Evolutionary conservation across 805 yeast genomes (phyloP), one percentile per base, ranked within the genome.

Genomic region (Ogataea angusta): DNA sequence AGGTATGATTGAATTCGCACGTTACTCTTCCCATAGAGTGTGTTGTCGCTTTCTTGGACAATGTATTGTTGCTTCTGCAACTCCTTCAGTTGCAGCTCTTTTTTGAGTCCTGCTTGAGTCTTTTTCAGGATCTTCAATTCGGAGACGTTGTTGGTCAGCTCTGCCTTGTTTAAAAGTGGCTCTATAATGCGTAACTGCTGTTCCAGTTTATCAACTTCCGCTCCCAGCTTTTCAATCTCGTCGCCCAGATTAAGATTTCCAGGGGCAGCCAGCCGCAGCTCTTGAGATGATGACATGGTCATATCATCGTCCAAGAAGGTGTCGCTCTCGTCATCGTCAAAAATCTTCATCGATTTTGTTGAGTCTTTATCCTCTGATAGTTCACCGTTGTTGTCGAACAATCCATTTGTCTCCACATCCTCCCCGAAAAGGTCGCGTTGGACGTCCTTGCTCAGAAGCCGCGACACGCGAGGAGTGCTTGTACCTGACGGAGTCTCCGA

Each of bases 41-140:
- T 80, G 56, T 82, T 85, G 29, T 85, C 91, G 52, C 76, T 82
- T 48, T 87, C 95, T 54, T 86, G 95, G 2, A 89, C 85, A 37
- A 84, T 75, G 51, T 78, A 82, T 56, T 86, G 96, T 48, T 87
- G 95, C 45, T 76, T 76, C 46, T 84, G 83, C 25, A 85, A 64
- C 53, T 85, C 90, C 49, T 84, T 85, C 2, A 79, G 59, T 35
- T 76, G 77, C n/a, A 88, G 71, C 54, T 90, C 97, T 45, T 84
- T 69, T 25, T 75, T 76, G 42, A 88, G 69, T 42, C 87, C 78
- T 12, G 72, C 50, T 34, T 76, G 75, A 0, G 96, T 88, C 52
- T 82, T 84, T 36, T 67, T 68, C 48, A 91, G 63, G 33, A 89
- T 72, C 42, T 80, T 74, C 35, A 85, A 64, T 54, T 89, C 93